Base-by-base conservation (phyloP, 768 basidiomycete genomes). In the Cantharellus cinnabarinus region DNA sequence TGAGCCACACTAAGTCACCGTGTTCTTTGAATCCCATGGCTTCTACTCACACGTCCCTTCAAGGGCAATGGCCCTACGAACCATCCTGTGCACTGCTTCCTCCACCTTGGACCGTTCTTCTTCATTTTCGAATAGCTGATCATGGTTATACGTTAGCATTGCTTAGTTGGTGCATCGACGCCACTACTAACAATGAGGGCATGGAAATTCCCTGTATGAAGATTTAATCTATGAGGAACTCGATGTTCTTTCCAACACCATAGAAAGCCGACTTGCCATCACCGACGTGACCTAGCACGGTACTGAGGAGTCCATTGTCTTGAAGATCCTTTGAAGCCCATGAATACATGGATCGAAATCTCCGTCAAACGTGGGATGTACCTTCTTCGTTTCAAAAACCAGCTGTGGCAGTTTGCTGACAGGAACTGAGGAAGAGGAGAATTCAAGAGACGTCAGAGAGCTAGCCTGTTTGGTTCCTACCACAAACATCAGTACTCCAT, bases 401-500 rank as follows among this genome's bases (percentile, higher is more conserved):
- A 85, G 73, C 61, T 83, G 75, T 2, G 83, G 81, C 15, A 86
- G 73, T 53, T 75, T 74, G 0, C 80, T 82, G 4, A 85, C 81
- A 0, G 83, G 83, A 10, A 87, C 83, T 63, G 80, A 82, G 58
- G 38, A 34, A 48, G n/a, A 52, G 50, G 35, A 14, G 20, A 40
- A 29, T 57, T 41, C 7, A 42, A 15, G 34, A n/a, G 4, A 61
- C 7, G 41, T 60, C 7, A 1, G 3, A 5, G 41, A 50, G 35
- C 5, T 56, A 4, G 41, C 60, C 61, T 40, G 63, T 60, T 14
- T 34, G 41, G 4, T 34, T 37, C 15, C 68, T 72, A 60, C 69
- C 87, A 87, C 90, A 93, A 38, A 91, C 89, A 68, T 91, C 89
- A 0, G 90, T 94, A 34, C 81, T 84, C 89, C 87, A 91, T 61